These are phyloP conservation scores for Pseudopithomyces chartarum DNA, from an alignment of 2,329 filamentous ascomycete genomes.

Conservation along the genomic window DNA sequence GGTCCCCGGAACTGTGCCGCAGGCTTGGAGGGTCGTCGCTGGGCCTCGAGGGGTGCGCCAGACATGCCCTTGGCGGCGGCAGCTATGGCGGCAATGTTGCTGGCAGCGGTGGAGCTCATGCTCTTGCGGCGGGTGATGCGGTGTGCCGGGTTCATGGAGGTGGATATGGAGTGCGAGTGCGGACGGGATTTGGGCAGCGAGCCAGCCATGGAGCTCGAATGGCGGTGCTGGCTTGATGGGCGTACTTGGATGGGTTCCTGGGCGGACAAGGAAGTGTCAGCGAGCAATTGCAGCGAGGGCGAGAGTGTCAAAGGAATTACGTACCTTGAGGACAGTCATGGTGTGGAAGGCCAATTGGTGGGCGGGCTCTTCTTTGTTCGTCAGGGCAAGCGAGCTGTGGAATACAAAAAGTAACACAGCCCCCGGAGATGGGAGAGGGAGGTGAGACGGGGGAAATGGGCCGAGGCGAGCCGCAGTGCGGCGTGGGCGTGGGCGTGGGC, in stretches of 20 bases:
- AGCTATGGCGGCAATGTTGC: conserved; percentile 76
- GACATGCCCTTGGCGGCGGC: conserved; percentile 68
- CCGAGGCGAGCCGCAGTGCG: conserved; percentile 2
- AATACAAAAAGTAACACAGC: conserved; percentile 8
- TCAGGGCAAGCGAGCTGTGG: conserved; percentile 12
- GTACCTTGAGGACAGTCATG: conserved; percentile 49
- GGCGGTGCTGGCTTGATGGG: conserved; percentile 52
- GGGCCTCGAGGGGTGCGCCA: conserved; percentile 66
- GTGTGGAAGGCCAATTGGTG: conserved; percentile 13
- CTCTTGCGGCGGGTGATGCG: conserved; percentile 93
- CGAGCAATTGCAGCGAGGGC: conserved; percentile 18
- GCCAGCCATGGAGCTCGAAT: conserved; percentile 57
- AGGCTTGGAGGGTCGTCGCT: conserved; percentile 69
- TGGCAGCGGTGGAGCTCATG: conserved; percentile 74
- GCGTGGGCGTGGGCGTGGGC: no score
- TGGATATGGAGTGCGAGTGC: conserved; percentile 81
- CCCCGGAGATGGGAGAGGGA: conserved; percentile 5
- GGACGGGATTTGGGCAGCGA: conserved; percentile 72
- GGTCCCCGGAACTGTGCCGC: conserved; percentile 51
- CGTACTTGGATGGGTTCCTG: conserved; percentile 50
- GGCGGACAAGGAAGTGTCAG: conserved; percentile 33
- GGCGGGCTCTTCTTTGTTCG: conserved; percentile 22
- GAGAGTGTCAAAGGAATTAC: conserved; percentile 20
- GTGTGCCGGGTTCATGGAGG: conserved; percentile 78
- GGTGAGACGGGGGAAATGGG: background rate